A percentile compares a stretch with the other conserved stretches of the same genome.
These are phyloP conservation scores for Euphorbia tirucalli DNA, from an alignment of 345 rosid genomes.

Conservation along the genomic window DNA sequence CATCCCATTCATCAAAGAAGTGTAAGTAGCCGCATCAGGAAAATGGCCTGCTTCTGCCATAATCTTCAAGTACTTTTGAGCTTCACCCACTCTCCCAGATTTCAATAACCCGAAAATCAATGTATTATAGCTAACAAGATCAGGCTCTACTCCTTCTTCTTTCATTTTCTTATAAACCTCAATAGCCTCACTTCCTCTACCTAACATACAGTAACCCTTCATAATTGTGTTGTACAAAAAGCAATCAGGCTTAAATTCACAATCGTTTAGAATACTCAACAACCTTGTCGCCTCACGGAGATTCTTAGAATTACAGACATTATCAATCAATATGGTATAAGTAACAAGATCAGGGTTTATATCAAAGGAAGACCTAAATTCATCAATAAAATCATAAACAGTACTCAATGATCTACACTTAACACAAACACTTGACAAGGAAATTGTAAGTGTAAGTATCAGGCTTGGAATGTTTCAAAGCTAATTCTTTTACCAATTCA, in stretches of 20 bases:
- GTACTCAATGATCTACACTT: slow-evolving; percentile 46
- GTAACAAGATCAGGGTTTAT: slow-evolving; percentile 70
- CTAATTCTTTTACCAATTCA: slow-evolving; percentile 57
- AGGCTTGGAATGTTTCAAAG: slow-evolving; percentile 56
- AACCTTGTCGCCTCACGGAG: slow-evolving; percentile 63
- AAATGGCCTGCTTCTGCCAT: slow-evolving; percentile 67
- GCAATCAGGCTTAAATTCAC: slow-evolving; percentile 80
- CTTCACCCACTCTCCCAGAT: slow-evolving; percentile 74
- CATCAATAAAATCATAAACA: slow-evolving; percentile 58
- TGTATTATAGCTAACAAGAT: slow-evolving; percentile 79
- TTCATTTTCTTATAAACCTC: slow-evolving; percentile 70
- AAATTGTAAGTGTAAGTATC: slow-evolving; percentile 73
- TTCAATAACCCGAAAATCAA: slow-evolving; percentile 86
- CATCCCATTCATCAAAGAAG: slow-evolving; percentile 90
- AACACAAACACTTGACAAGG: slow-evolving; percentile 68
- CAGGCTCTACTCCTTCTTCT: slow-evolving; percentile 81
- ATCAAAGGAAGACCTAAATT: slow-evolving; percentile 42
- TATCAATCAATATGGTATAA: slow-evolving; percentile 84
- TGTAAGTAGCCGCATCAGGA: slow-evolving; percentile 72
- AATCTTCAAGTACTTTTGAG: slow-evolving; percentile 50
- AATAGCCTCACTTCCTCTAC: slow-evolving; percentile 67
- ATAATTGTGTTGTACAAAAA: slow-evolving; percentile 79
- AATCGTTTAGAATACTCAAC: slow-evolving; percentile 40
- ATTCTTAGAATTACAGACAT: slow-evolving; percentile 76
- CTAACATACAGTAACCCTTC: slow-evolving; percentile 80